Conservation (phyloP, 2,329 filamentous ascomycete species). For the Seiridium cupressi region DNA sequence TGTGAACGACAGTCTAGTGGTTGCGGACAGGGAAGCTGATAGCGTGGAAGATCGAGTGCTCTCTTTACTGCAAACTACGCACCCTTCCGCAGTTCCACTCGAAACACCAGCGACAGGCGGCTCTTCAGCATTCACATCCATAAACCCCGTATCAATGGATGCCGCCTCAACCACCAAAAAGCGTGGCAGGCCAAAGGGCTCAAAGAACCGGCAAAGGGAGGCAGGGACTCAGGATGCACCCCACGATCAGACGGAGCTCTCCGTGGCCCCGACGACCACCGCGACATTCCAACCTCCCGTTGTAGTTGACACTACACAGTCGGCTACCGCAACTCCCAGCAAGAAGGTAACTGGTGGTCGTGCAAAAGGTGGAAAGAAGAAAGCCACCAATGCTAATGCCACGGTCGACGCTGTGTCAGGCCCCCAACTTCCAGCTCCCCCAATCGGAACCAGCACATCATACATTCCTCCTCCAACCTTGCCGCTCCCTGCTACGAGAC, state of each 20-base stretch:
- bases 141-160: constrained; percentile 21
- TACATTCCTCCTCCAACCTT: constrained; percentile 13
- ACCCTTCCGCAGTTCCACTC: constrained; percentile 13
- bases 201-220: constrained; percentile 46
- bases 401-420: neutral
- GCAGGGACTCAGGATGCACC: constrained; percentile 22
- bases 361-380: constrained; percentile 37
- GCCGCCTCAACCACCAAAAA: constrained; percentile 31
- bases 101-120: constrained; percentile 22
- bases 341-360: constrained; percentile 28
- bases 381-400: constrained; percentile 13
- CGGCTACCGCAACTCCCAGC: constrained; percentile 23
- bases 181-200: constrained; percentile 50
- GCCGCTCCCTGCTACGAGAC: neutral
- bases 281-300: constrained; percentile 21
- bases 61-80: constrained; percentile 21
- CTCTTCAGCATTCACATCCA: constrained; percentile 26
- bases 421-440: neutral
- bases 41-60: constrained; percentile 20
- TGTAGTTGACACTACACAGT: constrained; percentile 3
- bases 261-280: constrained; percentile 23
- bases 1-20: constrained; percentile 34
- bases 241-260: constrained; percentile 8
- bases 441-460: constrained; percentile 9
- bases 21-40: constrained; percentile 27